Conservation (phyloP, 2,329 filamentous ascomycete species). For the Cryphonectria naterciae region DNA sequence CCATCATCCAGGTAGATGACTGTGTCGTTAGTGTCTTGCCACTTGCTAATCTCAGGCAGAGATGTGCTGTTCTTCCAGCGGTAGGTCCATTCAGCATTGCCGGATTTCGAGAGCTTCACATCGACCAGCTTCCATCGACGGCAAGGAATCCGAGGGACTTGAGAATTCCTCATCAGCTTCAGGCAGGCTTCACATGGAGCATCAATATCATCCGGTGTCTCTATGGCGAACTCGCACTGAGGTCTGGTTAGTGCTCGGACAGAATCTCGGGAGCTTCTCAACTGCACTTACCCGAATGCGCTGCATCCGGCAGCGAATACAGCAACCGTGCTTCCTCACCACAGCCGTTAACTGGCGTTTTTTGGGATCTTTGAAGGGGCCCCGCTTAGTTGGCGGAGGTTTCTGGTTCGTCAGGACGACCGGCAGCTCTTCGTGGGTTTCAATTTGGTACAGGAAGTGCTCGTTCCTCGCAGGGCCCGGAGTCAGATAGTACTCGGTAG, state of each 20-base stretch:
- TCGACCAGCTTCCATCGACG: slow-evolving; percentile 65
- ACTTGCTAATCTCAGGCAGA: slow-evolving; percentile 57
- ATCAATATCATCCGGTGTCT: slow-evolving; percentile 41
- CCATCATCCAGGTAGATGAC: slow-evolving; percentile 58
- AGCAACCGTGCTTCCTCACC: slow-evolving; percentile 62
- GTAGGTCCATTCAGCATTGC: slow-evolving; percentile 63
- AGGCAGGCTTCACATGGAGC: slow-evolving; percentile 59
- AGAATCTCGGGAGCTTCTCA: background rate
- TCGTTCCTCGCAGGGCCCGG: slow-evolving; percentile 19
- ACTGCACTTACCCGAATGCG: slow-evolving; percentile 57
- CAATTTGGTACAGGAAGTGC: slow-evolving; percentile 21
- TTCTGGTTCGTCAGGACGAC: slow-evolving; percentile 39
- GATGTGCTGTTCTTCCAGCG: slow-evolving; percentile 61
- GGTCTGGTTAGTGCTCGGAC: slow-evolving; percentile 7
- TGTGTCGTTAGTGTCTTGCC: slow-evolving; percentile 56
- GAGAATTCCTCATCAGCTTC: slow-evolving; percentile 51
- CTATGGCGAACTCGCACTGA: slow-evolving; percentile 57
- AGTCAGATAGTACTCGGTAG: slow-evolving; percentile 13
- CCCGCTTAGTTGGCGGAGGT: slow-evolving; percentile 47
- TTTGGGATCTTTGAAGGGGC: slow-evolving; percentile 58
- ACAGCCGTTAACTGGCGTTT: slow-evolving; percentile 59
- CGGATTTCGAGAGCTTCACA: slow-evolving; percentile 60
- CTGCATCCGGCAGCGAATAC: slow-evolving; percentile 65
- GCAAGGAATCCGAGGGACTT: slow-evolving; percentile 59
- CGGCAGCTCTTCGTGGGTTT: slow-evolving; percentile 23